Percentiles rank a stretch among this genome's conserved stretches.
Conservation (phyloP, 495 filamentous ascomycete species). For the Penicillium diatomitis region DNA sequence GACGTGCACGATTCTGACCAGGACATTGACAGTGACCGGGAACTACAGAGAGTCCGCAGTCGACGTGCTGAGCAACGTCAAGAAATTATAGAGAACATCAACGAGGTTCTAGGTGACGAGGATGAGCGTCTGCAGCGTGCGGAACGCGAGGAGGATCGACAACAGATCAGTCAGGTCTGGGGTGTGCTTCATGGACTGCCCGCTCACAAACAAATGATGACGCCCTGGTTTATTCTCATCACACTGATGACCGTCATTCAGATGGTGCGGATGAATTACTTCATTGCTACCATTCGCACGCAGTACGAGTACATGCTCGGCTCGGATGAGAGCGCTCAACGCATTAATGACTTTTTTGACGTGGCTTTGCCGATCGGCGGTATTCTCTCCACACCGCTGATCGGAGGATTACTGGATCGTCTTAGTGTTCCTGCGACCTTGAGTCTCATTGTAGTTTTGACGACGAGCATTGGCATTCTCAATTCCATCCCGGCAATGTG, state of each 20-base stretch:
- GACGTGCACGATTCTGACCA: constrained; percentile 57
- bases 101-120: constrained; percentile 52
- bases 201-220: constrained; percentile 64
- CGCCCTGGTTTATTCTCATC: constrained; percentile 88
- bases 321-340: constrained; percentile 46
- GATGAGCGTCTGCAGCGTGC: constrained; percentile 42
- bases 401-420: constrained; percentile 68
- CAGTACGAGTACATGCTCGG: constrained; percentile 76
- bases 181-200: constrained; percentile 73
- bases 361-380: constrained; percentile 83
- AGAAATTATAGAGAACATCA: constrained; percentile 56
- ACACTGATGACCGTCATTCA: constrained; percentile 87
- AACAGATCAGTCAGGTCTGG: constrained; percentile 50
- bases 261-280: constrained; percentile 96
- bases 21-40: constrained; percentile 30
- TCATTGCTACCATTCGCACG: constrained; percentile 79
- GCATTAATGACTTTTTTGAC: constrained; percentile 83
- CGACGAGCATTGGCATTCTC: constrained; percentile 67
- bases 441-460: constrained; percentile 56
- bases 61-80: constrained; percentile 53
- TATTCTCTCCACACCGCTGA: constrained; percentile 73
- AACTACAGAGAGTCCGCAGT: constrained; percentile 43
- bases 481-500: constrained; percentile 63
- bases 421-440: constrained; percentile 61
- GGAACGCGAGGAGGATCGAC: constrained; percentile 45